Percentiles rank a stretch among this genome's conserved stretches.
Evolutionary conservation across 192 early-diverging fungal species (phyloP).

Genomic region (Piromyces sp.): DNA sequence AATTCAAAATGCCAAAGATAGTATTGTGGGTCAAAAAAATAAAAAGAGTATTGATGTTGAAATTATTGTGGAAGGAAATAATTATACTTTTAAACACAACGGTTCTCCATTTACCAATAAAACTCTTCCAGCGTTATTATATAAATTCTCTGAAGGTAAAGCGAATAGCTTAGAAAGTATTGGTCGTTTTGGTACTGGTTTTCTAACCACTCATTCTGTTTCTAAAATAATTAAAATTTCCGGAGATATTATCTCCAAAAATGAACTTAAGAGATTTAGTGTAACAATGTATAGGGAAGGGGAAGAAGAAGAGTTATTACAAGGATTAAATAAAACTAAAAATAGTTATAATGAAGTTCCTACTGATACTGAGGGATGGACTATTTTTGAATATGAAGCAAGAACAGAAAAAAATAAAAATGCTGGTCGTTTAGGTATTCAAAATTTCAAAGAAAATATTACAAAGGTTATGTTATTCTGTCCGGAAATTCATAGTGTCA

Average conservation of each 20-base stretch:
- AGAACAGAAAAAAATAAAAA: neutral
- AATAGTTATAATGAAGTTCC: neutral
- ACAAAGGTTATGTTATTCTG: neutral
- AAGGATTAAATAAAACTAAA: neutral
- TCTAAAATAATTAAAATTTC: neutral
- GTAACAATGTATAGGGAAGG: neutral
- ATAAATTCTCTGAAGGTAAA: neutral
- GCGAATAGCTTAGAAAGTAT: neutral
- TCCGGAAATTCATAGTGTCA: neutral
- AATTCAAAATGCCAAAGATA: neutral
- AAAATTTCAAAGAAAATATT: neutral
- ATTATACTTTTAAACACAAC: neutral
- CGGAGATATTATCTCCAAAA: neutral
- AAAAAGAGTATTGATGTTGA: neutral
- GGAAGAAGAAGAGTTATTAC: neutral
- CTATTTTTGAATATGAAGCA: neutral
- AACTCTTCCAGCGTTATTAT: neutral
- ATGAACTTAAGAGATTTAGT: neutral
- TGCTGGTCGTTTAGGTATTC: neutral
- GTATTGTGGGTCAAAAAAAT: neutral
- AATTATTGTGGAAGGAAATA: neutral
- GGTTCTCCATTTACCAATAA: neutral
- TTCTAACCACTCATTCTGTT: neutral
- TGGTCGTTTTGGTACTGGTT: neutral
- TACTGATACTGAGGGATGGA: neutral